Percentiles rank a stretch among this genome's conserved stretches.
Conservation (phyloP, 139 green algal genomes). For the Chlamydomonas sp. region DNA sequence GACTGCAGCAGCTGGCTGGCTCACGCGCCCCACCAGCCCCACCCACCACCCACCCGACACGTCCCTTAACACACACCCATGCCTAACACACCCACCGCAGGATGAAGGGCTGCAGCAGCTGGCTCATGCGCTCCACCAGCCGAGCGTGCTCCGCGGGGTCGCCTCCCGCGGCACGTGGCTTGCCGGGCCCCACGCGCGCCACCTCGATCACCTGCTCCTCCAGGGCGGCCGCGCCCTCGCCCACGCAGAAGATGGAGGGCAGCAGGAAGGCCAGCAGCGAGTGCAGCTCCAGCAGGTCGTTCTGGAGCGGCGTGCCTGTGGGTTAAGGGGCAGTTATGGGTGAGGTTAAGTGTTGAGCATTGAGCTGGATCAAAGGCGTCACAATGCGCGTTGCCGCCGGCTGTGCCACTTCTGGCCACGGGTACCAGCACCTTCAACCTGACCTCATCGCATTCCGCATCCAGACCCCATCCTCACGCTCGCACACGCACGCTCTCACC, state of each 20-base stretch:
- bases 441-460: too few relatives aligned
- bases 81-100: conserved; percentile 57
- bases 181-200: neutral
- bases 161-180: neutral
- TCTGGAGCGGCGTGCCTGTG: conserved; percentile 92
- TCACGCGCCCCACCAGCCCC: neutral
- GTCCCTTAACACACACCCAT: neutral
- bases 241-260: conserved; percentile 78
- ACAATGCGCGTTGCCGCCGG: neutral
- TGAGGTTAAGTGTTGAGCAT: neutral
- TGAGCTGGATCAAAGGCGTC: neutral
- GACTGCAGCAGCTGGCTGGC: too few relatives aligned
- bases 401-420: neutral
- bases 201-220: conserved; percentile 63
- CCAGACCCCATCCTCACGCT: neutral
- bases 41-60: neutral
- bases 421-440: neutral
- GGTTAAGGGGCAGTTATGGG: neutral
- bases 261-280: conserved; percentile 91
- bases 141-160: conserved; percentile 14
- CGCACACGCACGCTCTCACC: conserved; percentile 45
- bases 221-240: conserved; percentile 47
- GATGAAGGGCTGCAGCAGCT: conserved; percentile 90
- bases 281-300: conserved; percentile 90
- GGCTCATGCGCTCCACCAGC: conserved; percentile 84